These are phyloP conservation scores for Chaetomium sp. DNA, from an alignment of 2,329 filamentous ascomycete species.

Conservation along the genomic window DNA sequence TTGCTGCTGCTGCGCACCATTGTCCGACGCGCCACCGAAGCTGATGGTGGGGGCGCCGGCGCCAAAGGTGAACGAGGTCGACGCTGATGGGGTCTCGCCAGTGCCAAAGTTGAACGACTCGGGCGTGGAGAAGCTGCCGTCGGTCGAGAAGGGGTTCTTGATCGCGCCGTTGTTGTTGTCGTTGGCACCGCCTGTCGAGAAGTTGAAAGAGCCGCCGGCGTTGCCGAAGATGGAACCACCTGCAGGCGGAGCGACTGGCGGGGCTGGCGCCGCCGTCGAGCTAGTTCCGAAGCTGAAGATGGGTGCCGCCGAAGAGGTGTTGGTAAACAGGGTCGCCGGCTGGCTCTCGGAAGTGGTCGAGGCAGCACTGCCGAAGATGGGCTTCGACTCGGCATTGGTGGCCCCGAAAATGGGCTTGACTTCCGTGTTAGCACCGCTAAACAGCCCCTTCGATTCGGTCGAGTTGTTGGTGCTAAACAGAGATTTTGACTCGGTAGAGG, in stretches of 20 bases:
- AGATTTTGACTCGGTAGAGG: conserved; percentile 21
- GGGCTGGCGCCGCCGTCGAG: conserved; percentile 15
- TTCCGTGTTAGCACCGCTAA: too few species aligned
- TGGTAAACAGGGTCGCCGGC: conserved; percentile 18
- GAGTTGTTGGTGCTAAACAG: conserved; percentile 25
- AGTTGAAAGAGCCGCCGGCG: conserved; percentile 33
- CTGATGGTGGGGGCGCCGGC: conserved; percentile 31
- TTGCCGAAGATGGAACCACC: conserved; percentile 25
- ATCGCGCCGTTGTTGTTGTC: conserved; percentile 28
- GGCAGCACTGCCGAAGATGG: background rate
- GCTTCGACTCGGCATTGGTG: conserved; percentile 29
- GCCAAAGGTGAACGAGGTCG: conserved; percentile 24
- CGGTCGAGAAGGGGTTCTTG: conserved; percentile 34
- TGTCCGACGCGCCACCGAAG: conserved; percentile 31
- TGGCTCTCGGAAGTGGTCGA: conserved; percentile 28
- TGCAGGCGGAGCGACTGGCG: conserved; percentile 12
- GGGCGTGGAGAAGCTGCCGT: conserved; percentile 23
- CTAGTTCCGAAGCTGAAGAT: conserved; percentile 19
- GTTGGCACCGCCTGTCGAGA: conserved; percentile 28
- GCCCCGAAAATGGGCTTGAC: conserved; percentile 28
- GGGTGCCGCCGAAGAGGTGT: conserved; percentile 5
- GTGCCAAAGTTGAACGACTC: conserved; percentile 36
- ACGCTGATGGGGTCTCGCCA: conserved; percentile 25
- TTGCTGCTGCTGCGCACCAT: conserved; percentile 12
- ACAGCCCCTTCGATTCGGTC: conserved; percentile 5